Evolutionary conservation across 768 basidiomycete genomes (phyloP), one percentile per base, ranked within the genome.

Genomic region (Amanita pallidorosea): DNA sequence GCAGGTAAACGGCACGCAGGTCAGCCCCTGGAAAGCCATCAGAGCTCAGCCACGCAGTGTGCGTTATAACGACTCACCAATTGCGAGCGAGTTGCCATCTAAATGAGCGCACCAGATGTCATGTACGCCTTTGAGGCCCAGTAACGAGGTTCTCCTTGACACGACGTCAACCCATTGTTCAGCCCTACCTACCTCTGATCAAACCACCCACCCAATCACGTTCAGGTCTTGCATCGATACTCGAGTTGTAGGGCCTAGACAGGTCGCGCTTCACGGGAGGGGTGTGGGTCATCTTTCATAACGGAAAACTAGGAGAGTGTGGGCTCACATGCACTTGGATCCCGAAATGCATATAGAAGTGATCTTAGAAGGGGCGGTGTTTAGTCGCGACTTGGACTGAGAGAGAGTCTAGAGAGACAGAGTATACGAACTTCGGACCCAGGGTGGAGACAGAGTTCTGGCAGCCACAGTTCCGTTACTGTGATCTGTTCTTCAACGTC

Each of bases 41-140:
- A 51, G 53, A 27, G 22, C 9, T 29, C 13, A 41, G 38, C 17
- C 5, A 8, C 1, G 17, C 27, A n/a, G n/a, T n/a, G n/a, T n/a
- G 27, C 29, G 17, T 9, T 22, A 27, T 27, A 5, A 17, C 15
- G 25, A 46, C 7, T 41, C 63, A 81, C 83, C 83, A 54, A 86
- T 61, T 5, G 72, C 74, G 11, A 85, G 67, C 34, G 71, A 65
- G 29, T 66, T 61, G 3, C 68, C 73, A 31, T 64, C 67, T 5
- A 86, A 64, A 60, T 79, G 70, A 31, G 80, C 70, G 2, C 73
- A 64, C 68, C 81, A 77, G 17, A 86, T 66, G 56, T 86, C 84
- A 51, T 75, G 68, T 22, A 76, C 66, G 22, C 58, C 55, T 33
- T 61, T 69, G 25, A 74, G 45, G 51, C 63, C 69, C 12, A 74